Conservation (phyloP, 441 rosid genomes). For the Biscutella laevigata region DNA sequence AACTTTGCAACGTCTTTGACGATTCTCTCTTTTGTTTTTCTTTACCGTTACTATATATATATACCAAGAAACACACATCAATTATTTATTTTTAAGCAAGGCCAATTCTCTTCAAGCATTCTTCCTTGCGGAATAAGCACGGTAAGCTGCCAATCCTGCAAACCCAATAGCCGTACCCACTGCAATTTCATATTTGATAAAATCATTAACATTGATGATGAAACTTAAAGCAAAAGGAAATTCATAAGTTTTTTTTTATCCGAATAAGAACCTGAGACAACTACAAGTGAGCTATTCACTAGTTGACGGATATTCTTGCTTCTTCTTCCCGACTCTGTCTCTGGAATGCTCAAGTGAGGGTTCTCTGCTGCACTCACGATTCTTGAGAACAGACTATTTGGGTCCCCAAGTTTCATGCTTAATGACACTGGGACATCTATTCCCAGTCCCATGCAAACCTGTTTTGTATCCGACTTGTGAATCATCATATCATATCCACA, state of each 20-base stretch:
- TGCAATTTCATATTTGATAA: conserved; percentile 19
- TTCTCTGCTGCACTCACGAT: conserved; percentile 53
- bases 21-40: too few species aligned
- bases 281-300: conserved; percentile 49
- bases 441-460: conserved; percentile 62
- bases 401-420: conserved; percentile 43
- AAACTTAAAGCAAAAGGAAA: not conserved
- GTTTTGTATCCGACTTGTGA: too few species aligned
- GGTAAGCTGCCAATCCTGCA: conserved; percentile 60
- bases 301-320: conserved; percentile 46
- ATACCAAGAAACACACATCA: too few species aligned
- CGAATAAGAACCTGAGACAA: conserved; percentile 47
- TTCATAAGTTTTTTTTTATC: not conserved
- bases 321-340: conserved; percentile 60
- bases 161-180: conserved; percentile 58
- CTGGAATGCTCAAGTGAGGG: conserved; percentile 64
- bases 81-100: too few species aligned
- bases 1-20: too few species aligned
- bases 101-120: conserved; percentile 30
- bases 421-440: conserved; percentile 55
- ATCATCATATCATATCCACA: not conserved
- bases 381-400: conserved; percentile 39
- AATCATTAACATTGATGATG: not conserved
- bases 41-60: too few species aligned
- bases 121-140: conserved; percentile 54